Base-by-base conservation (phyloP, 2,329 filamentous ascomycete species). In the Sphaerulina vaccinii region DNA sequence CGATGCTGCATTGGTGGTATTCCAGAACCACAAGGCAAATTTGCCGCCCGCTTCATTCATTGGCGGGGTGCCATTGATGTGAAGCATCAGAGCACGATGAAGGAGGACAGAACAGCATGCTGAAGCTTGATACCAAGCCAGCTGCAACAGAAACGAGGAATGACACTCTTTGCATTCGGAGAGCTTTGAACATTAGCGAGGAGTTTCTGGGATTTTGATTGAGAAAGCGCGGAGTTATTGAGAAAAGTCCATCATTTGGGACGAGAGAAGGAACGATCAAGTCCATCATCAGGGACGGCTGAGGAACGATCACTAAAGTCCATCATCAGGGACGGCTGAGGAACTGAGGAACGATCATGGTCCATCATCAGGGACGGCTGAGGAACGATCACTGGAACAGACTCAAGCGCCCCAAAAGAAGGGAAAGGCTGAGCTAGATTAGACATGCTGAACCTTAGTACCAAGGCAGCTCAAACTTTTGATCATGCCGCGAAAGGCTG, bases 1-100 rank as follows among this genome's bases (percentile, higher is more conserved):
- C 42, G 81, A 87, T 32, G 80, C 81, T 59, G 92, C 91, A 2
- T 73, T 91, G 60, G 75, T 79, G 48, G 82, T 88, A 24, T 96
- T 96, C 66, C 80, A 85, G 56, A 80, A 85, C 59, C 84, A 88
- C 51, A 90, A 85, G 77, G 88, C 64, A 2, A 72, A 60, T 29
- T 55, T 77, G 24, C 70, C 71, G n/a, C 59, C 71, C 15, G 71
- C 74, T 23, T 73, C 73, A 5, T 77, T 72, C 59, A 39, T 55
- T 36, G 51, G 49, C 29, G 56, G 65, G 13, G 48, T 46, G 29
- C 45, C 55, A 22, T 27, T 49, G 8, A 49, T 49, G 24, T 55
- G 22, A 40, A 11, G 13, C 10, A 13, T 7, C 13, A 3, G 8
- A 8, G 5, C 5, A 15, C 15, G 15, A 15, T n/a, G 10, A 1